phyloP scores from a whole-genome alignment of 345 rosid genomes.

The Pistacia vera region DNA sequence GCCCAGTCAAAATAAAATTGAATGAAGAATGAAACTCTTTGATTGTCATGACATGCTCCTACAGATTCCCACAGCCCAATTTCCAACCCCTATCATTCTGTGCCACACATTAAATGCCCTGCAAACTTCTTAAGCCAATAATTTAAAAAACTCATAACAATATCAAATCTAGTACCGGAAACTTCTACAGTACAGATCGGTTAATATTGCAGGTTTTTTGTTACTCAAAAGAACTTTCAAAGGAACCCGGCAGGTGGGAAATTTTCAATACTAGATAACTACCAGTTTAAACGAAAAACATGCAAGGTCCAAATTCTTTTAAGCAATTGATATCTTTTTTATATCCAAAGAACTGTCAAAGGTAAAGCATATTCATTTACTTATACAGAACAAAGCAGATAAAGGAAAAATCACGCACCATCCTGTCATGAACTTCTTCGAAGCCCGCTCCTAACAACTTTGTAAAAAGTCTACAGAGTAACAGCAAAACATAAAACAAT shows the following conservation, averaged over 20 bases:
- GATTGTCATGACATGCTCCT: neutral
- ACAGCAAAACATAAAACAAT: slow-evolving; percentile 1
- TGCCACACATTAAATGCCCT: neutral
- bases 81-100: slow-evolving; percentile 1
- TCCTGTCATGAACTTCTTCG: slow-evolving; percentile 99
- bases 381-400: neutral
- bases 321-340: too few species aligned
- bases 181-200: too few species aligned
- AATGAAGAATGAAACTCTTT: neutral
- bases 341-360: too few species aligned
- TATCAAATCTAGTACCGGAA: too few species aligned
- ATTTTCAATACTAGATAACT: neutral
- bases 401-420: slow-evolving; percentile 49
- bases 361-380: too few species aligned
- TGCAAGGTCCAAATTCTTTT: neutral
- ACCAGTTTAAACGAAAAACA: neutral
- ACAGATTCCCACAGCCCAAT: neutral
- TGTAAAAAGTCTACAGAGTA: slow-evolving; percentile 75
- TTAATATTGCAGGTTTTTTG: too few species aligned
- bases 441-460: slow-evolving; percentile 95
- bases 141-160: too few species aligned
- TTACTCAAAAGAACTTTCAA: too few species aligned
- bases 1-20: too few species aligned
- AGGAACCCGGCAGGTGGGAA: neutral
- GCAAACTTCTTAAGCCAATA: neutral